Conservation (phyloP, 192 early-diverging fungal genomes). For the Coemansia sp. region DNA sequence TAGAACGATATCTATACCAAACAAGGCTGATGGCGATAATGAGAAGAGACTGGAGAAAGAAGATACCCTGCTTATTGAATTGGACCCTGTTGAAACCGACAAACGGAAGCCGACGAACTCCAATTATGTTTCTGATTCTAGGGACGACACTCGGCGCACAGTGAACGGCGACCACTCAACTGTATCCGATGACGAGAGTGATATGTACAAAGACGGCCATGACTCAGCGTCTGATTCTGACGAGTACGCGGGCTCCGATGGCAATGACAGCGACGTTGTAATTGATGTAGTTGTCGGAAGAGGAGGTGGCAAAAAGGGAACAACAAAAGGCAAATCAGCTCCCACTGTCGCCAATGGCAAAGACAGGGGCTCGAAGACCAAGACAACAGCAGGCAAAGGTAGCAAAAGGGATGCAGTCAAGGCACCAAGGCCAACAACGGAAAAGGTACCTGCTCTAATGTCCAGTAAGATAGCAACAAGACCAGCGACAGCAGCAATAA, state of each 20-base stretch:
- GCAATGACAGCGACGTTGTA: background rate
- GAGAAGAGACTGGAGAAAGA: background rate
- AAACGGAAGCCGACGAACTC: background rate
- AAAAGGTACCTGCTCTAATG: background rate
- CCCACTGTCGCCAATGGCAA: background rate
- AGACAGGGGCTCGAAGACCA: background rate
- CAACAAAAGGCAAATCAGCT: too few relatives aligned
- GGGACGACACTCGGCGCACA: background rate
- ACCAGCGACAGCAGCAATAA: background rate
- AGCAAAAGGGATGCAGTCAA: background rate
- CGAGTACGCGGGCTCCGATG: constrained; percentile 16
- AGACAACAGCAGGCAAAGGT: background rate
- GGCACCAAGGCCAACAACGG: constrained; percentile 2
- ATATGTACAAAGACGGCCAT: constrained; percentile 12
- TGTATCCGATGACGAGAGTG: background rate
- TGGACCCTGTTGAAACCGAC: background rate
- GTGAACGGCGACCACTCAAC: too few relatives aligned
- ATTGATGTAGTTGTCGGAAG: constrained; percentile 11
- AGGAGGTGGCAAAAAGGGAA: background rate
- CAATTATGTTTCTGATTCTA: background rate
- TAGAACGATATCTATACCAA: background rate
- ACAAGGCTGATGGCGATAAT: background rate
- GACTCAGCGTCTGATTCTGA: constrained; percentile 7
- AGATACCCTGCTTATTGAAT: constrained; percentile 6
- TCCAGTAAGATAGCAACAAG: background rate